phyloP scores from a whole-genome alignment of 139 green algal species.

The Marvania coccoides region DNA sequence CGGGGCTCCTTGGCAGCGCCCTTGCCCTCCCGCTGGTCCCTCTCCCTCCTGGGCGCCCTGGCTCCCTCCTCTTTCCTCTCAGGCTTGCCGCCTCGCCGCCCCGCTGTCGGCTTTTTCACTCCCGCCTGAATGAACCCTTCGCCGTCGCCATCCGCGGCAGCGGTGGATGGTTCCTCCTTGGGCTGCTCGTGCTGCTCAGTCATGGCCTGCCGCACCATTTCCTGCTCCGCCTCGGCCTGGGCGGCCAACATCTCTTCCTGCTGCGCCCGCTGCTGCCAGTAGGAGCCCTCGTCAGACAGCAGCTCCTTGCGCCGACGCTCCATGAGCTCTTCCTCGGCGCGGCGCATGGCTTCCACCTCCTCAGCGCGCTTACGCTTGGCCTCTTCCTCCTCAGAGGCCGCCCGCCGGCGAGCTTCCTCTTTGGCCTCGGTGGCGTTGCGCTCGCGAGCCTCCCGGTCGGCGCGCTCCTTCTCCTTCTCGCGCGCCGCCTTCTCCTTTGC shows the following conservation, averaged over 20 bases:
- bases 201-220: neutral
- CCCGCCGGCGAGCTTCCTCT: neutral
- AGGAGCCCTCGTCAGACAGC: slow-evolving; percentile 61
- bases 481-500: slow-evolving; percentile 34
- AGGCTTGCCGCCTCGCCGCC: neutral
- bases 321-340: slow-evolving; percentile 56
- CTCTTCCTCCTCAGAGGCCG: neutral
- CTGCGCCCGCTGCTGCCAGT: slow-evolving; percentile 63
- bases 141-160: neutral
- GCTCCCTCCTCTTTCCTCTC: no score
- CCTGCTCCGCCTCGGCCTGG: neutral
- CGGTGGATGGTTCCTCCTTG: neutral
- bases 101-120: neutral
- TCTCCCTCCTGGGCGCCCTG: no score
- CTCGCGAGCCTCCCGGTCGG: slow-evolving; percentile 2
- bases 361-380: slow-evolving; percentile 31
- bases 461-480: slow-evolving; percentile 51
- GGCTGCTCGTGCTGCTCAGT: neutral
- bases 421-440: slow-evolving; percentile 5
- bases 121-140: neutral
- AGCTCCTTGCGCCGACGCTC: slow-evolving; percentile 59
- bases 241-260: neutral
- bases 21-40: no score
- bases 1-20: no score
- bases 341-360: slow-evolving; percentile 30